Evolutionary conservation across 306 rosid genomes (phyloP).

Genomic region (Macrotyloma uniflorum): DNA sequence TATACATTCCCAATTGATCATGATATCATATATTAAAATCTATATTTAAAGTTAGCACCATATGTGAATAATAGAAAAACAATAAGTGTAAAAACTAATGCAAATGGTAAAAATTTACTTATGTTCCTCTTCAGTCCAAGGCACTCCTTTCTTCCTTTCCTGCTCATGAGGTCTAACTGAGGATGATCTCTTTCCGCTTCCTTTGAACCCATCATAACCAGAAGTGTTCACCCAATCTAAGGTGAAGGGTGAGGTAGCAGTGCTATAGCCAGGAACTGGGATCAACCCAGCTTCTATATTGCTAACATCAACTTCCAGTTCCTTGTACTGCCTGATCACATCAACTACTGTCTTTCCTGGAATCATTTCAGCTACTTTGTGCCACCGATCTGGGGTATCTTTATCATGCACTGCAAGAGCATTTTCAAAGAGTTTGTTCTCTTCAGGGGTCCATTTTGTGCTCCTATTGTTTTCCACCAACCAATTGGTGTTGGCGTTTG

Average conservation of each 20-base stretch:
- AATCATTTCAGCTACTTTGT: conserved; percentile 76
- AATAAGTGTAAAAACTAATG: neutral
- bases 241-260: conserved; percentile 59
- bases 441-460: conserved; percentile 71
- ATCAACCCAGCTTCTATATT: conserved; percentile 86
- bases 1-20: neutral
- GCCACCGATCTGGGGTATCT: conserved; percentile 88
- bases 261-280: conserved; percentile 74
- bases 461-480: conserved; percentile 47
- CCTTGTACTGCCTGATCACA: conserved; percentile 71
- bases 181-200: conserved; percentile 65
- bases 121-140: conserved; percentile 98
- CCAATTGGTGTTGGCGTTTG: conserved; percentile 53
- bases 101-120: conserved; percentile 54
- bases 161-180: conserved; percentile 60
- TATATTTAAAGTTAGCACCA: neutral
- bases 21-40: neutral
- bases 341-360: conserved; percentile 81
- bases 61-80: neutral
- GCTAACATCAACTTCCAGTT: conserved; percentile 74
- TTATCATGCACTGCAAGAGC: conserved; percentile 82
- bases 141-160: conserved; percentile 91
- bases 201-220: conserved; percentile 59
- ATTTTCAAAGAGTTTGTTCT: conserved; percentile 89
- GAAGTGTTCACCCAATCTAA: conserved; percentile 71